A percentile compares a stretch with the other conserved stretches of the same genome.
phyloP scores from a whole-genome alignment of 2,329 filamentous ascomycete species.

The Claviceps lovelessii region DNA sequence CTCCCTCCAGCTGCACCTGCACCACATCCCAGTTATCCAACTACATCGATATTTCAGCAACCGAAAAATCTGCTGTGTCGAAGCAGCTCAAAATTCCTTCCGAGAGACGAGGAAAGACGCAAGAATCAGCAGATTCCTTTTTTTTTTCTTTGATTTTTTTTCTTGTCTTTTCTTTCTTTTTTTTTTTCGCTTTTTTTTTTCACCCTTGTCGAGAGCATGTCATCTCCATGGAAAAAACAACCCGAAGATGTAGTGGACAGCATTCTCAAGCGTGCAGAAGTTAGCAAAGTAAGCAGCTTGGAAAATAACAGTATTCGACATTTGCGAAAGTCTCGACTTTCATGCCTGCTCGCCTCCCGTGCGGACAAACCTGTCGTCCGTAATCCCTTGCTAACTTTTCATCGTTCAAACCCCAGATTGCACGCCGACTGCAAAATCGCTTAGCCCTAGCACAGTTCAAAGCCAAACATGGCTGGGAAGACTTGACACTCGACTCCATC shows the following conservation, averaged over 20 bases:
- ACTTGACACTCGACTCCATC: slow-evolving; percentile 71
- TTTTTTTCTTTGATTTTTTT: too few species aligned
- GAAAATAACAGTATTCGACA: neutral
- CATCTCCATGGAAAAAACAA: slow-evolving; percentile 48
- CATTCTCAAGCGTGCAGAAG: slow-evolving; percentile 58
- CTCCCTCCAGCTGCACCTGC: slow-evolving; percentile 1
- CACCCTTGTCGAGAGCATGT: slow-evolving; percentile 24
- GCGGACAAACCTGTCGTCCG: neutral
- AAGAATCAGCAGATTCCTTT: neutral
- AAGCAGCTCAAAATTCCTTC: neutral
- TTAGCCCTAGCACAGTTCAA: slow-evolving; percentile 95
- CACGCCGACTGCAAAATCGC: slow-evolving; percentile 79
- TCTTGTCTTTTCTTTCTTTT: neutral
- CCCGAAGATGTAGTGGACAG: slow-evolving; percentile 51
- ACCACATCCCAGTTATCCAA: neutral
- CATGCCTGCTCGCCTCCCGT: neutral
- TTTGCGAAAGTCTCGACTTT: neutral
- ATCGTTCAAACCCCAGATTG: slow-evolving; percentile 51
- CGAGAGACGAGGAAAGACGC: neutral
- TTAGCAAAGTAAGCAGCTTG: slow-evolving; percentile 51
- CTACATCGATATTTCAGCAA: neutral
- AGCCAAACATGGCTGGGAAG: slow-evolving; percentile 89
- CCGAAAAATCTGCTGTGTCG: neutral
- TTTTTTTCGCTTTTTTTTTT: neutral
- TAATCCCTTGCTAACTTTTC: neutral